Base-by-base conservation (phyloP, 495 filamentous ascomycete genomes). In the Aspergillus avenaceus region DNA sequence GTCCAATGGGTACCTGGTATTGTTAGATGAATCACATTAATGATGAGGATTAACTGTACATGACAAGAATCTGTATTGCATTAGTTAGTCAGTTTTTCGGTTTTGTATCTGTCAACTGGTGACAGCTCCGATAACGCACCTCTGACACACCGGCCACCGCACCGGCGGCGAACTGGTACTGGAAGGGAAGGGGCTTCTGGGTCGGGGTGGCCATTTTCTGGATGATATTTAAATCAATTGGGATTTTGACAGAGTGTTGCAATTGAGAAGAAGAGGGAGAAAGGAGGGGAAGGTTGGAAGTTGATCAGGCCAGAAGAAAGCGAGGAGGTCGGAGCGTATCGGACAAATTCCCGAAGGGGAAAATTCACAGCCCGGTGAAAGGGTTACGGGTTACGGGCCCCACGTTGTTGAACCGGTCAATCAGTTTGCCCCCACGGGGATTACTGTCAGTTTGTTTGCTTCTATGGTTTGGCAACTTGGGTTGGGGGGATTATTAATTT, bases 131-230 rank as follows among this genome's bases (percentile, higher is more conserved):
- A 31, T 45, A 58, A 55, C 85, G 75, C 73, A 88, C 89, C 80
- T 96, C 90, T 54, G 88, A 93, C 43, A 96, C 89, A 76, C 90
- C 90, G 59, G 90, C 90, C 58, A 96, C 83, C 53, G 91, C 90
- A 81, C 87, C 87, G 49, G 88, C 88, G 53, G 82, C 81, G 71
- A 93, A 91, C 72, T 91, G 88, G 79, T 91, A 93, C 40, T 82
- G 68, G 70, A 93, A 93, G 41, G 87, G 87, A 50, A 93, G 78
- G 29, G 88, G 86, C 66, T 88, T 81, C 46, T 67, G 67, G 37
- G 51, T 49, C 52, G 54, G 55, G 38, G 73, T 58, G 52, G 82
- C 76, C 85, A 88, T 88, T 47, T 56, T 82, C 64, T n/a, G 45
- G 44, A 45, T 37, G 42, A 52, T 31, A 47, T 40, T 49, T 38